Base-by-base conservation (phyloP, 2,329 filamentous ascomycete species). In the Thermoascus crustaceus region DNA sequence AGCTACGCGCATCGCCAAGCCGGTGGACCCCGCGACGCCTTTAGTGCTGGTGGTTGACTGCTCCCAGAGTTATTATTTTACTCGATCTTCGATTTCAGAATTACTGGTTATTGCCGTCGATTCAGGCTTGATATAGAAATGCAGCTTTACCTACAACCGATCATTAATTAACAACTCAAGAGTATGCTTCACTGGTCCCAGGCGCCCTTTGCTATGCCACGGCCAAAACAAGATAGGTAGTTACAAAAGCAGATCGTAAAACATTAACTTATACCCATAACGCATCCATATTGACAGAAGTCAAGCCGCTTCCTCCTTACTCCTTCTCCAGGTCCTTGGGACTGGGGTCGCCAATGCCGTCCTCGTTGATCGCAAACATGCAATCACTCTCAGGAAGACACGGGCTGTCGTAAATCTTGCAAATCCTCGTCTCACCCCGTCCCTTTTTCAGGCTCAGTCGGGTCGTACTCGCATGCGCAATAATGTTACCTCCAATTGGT, bases 361-460 rank as follows among this genome's bases (percentile, higher is more conserved):
- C 87, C 63, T 96, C 93, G 38, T 85, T 86, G 58, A 98, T 98
- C 30, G 91, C 89, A 65, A 98, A 98, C 49, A 96, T 66, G 56
- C 86, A 94, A 61, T 98, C 93, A 52, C 86, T 93, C 66, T 98
- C 91, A 0, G 91, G 91, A 45, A 98, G 68, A 63, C 91, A 98
- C 2, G 91, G 91, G 50, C 88, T 96, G 64, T 98, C 93, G 58
- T 98, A 98, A 43, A 98, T 98, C 72, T 96, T 98, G 68, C 91
- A 94, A 48, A 98, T 85, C 68, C 91, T 78, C 14, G 91, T 98
- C 71, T 98, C 91, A 19, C 76, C 91, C 37, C 91, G 75, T 2
- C 91, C 93, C 63, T 98, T 98, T 69, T 94, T 95, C 57, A 98
- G 62, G 54, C 87, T 95, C 50, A 98, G 74, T 54, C 91, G 75